Conservation (phyloP, 768 basidiomycete species). For the Amanita polypyramis region DNA sequence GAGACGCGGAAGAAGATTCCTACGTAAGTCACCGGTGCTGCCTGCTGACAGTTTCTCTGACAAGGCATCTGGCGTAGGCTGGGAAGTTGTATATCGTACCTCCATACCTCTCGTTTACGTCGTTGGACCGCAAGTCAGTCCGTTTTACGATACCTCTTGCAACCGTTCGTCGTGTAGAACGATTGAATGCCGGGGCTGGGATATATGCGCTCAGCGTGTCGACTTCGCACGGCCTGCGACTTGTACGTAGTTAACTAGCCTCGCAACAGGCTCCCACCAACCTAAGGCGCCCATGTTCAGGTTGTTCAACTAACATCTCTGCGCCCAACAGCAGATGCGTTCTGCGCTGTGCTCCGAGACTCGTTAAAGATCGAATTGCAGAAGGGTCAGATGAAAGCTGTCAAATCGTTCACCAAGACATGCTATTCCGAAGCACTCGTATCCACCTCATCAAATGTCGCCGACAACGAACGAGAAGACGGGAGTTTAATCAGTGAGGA, state of each 20-base stretch:
- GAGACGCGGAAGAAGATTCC: constrained; percentile 80
- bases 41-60: background rate
- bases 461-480: constrained; percentile 60
- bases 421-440: constrained; percentile 92
- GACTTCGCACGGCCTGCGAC: constrained; percentile 92
- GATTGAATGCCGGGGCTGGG: constrained; percentile 87
- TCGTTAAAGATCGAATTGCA: constrained; percentile 85
- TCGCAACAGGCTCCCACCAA: background rate
- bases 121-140: constrained; percentile 87
- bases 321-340: constrained; percentile 86
- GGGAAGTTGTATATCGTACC: constrained; percentile 85
- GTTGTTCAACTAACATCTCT: constrained; percentile 91
- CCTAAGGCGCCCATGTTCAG: constrained; percentile 22
- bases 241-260: constrained; percentile 40
- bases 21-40: constrained; percentile 55
- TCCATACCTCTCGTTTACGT: constrained; percentile 84
- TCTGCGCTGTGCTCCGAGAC: constrained; percentile 82
- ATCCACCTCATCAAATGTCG: constrained; percentile 40
- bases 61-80: constrained; percentile 36
- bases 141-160: constrained; percentile 86
- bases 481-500: constrained; percentile 49
- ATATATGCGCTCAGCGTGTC: constrained; percentile 91
- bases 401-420: constrained; percentile 84
- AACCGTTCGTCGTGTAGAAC: constrained; percentile 87
- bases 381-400: constrained; percentile 85